Percentiles rank a stretch among this genome's conserved stretches.
Conservation (phyloP, 129 eudicot species). For the Glebionis coronaria region DNA sequence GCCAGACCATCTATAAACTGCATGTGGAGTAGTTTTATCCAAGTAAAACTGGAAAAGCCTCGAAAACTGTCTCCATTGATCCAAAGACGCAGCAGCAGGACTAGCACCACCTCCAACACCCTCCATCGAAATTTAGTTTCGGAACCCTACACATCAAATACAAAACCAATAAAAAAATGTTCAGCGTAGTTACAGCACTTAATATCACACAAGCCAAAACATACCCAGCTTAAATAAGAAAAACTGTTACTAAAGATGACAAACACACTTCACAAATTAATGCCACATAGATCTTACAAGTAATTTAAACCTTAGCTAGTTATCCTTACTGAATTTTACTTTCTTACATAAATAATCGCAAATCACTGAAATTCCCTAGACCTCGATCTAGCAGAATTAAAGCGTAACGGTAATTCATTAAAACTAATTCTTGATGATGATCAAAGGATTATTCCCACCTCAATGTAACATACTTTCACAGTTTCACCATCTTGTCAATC, state of each 20-base stretch:
- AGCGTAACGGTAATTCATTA: too few relatives aligned
- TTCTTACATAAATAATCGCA: background rate
- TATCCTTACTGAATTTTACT: background rate
- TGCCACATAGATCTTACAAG: background rate
- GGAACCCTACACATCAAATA: constrained; percentile 32
- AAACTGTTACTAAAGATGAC: background rate
- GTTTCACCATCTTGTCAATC: too few relatives aligned
- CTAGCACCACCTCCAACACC: constrained; percentile 53
- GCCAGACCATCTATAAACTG: constrained; percentile 71
- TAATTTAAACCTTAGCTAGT: background rate
- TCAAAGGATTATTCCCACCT: too few relatives aligned
- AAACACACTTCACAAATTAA: background rate
- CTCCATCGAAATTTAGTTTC: constrained; percentile 53
- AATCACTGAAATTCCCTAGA: too few relatives aligned
- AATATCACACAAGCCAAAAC: background rate
- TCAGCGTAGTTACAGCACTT: background rate
- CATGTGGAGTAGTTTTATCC: constrained; percentile 82
- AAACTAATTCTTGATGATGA: too few relatives aligned
- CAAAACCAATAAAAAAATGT: constrained; percentile 21
- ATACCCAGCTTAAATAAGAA: background rate
- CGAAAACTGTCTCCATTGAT: constrained; percentile 64
- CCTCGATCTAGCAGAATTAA: too few relatives aligned
- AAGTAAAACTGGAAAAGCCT: constrained; percentile 68
- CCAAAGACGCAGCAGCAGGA: constrained; percentile 46
- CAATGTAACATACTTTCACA: too few relatives aligned